Evolutionary conservation across 2,329 filamentous ascomycete species (phyloP).

Genomic region (Penicillium sclerotigenum): DNA sequence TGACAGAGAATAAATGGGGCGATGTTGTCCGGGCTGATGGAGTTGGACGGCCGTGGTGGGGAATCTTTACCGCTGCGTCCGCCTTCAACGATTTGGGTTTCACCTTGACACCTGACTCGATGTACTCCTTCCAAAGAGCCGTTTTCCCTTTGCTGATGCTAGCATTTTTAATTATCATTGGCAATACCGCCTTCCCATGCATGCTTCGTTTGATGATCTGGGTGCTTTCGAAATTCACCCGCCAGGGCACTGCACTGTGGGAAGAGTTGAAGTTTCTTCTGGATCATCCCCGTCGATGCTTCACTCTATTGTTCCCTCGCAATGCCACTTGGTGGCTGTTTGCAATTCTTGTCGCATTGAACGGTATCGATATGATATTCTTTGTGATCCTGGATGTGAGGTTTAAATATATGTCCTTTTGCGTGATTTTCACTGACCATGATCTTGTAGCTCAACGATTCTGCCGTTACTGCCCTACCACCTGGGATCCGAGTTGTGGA

Average conservation of each 20-base stretch:
- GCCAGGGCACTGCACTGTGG: constrained; percentile 68
- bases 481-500: constrained; percentile 74
- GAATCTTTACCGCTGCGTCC: constrained; percentile 80
- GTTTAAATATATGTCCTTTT: constrained; percentile 16
- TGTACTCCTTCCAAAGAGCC: constrained; percentile 80
- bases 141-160: constrained; percentile 72
- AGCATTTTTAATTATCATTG: constrained; percentile 85
- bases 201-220: constrained; percentile 94
- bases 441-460: constrained; percentile 61
- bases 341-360: constrained; percentile 75
- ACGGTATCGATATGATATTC: constrained; percentile 80
- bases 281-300: constrained; percentile 92
- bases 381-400: constrained; percentile 88
- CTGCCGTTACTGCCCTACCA: constrained; percentile 65
- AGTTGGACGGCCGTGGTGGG: constrained; percentile 78
- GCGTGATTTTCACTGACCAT: constrained; percentile 13
- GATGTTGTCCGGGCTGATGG: constrained; percentile 60
- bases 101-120: constrained; percentile 87
- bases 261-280: constrained; percentile 88
- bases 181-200: constrained; percentile 92
- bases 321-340: constrained; percentile 96
- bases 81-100: constrained; percentile 95
- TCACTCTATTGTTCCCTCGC: constrained; percentile 87
- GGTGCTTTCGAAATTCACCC: constrained; percentile 65
- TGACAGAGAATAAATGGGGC: constrained; percentile 61